Conservation (phyloP, 495 filamentous ascomycete species). For the Hypoxylon subgilvum region DNA sequence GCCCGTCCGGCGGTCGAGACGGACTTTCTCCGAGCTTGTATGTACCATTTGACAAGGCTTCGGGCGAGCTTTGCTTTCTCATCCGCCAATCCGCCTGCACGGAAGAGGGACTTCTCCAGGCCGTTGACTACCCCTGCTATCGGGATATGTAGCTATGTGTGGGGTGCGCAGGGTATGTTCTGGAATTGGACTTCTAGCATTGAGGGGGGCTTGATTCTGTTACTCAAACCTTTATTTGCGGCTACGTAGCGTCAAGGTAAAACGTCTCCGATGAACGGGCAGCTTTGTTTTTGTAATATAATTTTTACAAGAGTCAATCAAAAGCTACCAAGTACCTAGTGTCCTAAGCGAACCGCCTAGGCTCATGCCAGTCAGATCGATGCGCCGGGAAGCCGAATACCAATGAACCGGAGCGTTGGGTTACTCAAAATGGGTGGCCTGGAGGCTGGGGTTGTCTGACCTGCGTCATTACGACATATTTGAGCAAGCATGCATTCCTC, state of each 20-base stretch:
- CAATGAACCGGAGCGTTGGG: conserved; percentile 34
- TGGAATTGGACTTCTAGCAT: conserved; percentile 24
- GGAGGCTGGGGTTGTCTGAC: not conserved
- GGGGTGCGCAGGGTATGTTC: conserved; percentile 38
- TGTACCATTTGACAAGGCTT: conserved; percentile 18
- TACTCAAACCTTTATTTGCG: conserved; percentile 28
- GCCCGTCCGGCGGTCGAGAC: conserved; percentile 2
- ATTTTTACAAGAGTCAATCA: conserved; percentile 19
- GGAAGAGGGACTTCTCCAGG: conserved; percentile 14
- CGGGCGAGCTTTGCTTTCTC: conserved; percentile 21
- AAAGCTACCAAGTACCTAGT: conserved; percentile 13
- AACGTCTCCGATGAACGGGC: conserved; percentile 34
- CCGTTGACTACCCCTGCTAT: conserved; percentile 27
- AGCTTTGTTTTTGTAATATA: not conserved
- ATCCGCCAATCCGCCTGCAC: conserved; percentile 32
- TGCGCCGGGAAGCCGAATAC: conserved; percentile 19
- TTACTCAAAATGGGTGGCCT: conserved; percentile 14
- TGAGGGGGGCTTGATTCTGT: conserved; percentile 12
- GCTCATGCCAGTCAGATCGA: conserved; percentile 19
- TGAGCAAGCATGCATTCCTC: conserved; percentile 4
- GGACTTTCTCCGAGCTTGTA: conserved; percentile 30
- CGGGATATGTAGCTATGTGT: conserved; percentile 40
- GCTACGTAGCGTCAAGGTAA: conserved; percentile 27
- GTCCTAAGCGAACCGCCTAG: conserved; percentile 14
- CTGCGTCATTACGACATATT: conserved; percentile 29